Evolutionary conservation across 1,139 yeast species (phyloP).

Genomic region (Groenewaldozyma auringiensis): DNA sequence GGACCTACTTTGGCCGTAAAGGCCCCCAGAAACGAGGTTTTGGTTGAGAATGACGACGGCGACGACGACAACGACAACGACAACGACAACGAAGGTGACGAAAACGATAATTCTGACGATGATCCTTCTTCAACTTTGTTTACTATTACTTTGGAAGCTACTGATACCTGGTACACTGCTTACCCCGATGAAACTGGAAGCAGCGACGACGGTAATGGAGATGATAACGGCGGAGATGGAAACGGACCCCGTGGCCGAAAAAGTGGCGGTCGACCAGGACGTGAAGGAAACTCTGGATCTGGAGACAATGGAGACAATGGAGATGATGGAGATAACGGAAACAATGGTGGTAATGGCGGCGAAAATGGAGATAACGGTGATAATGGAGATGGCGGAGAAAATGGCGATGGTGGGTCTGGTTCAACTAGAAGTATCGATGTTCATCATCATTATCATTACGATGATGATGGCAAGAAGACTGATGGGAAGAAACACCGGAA

Average conservation of each 20-base stretch:
- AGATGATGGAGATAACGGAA: neutral
- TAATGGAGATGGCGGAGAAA: conserved; percentile 6
- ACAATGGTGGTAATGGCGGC: neutral
- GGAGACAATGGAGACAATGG: neutral
- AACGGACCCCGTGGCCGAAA: neutral
- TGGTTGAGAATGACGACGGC: neutral
- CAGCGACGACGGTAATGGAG: neutral
- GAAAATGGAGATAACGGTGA: neutral
- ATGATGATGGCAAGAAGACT: neutral
- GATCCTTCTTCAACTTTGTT: neutral
- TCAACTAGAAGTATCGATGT: neutral
- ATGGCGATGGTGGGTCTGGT: neutral
- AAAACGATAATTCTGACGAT: neutral
- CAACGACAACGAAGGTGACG: neutral
- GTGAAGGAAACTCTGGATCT: neutral
- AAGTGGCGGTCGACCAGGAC: neutral
- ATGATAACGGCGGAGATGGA: neutral
- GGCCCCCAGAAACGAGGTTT: neutral
- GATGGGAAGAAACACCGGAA: neutral
- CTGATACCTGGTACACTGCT: neutral
- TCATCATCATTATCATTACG: neutral
- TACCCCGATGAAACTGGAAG: neutral
- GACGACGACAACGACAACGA: neutral
- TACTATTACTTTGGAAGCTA: neutral
- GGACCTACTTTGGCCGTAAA: too few species aligned